Evolutionary conservation across 2,329 filamentous ascomycete species (phyloP).

Genomic region (Calonectria pteridis): DNA sequence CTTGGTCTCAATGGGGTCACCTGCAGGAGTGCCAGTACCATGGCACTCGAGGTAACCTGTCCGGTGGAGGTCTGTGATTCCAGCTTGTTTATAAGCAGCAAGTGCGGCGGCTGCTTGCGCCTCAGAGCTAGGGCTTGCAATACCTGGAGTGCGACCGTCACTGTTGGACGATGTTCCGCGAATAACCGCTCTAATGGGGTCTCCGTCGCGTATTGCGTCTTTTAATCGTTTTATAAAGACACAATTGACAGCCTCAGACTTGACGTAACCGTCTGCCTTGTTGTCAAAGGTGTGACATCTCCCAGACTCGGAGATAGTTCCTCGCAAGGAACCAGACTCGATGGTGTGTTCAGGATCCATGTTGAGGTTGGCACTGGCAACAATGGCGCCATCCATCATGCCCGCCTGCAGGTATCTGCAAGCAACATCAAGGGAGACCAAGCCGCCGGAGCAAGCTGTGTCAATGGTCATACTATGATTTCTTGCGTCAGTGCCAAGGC

Average conservation of each 20-base stretch:
- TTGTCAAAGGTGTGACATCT: slow-evolving; percentile 51
- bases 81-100: slow-evolving; percentile 45
- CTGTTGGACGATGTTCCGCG: slow-evolving; percentile 45
- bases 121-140: slow-evolving; percentile 48
- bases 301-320: slow-evolving; percentile 45
- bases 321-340: slow-evolving; percentile 55
- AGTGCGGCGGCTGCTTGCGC: slow-evolving; percentile 49
- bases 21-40: slow-evolving; percentile 54
- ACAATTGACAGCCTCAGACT: slow-evolving; percentile 58
- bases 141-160: slow-evolving; percentile 50
- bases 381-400: slow-evolving; percentile 44
- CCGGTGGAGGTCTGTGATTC: slow-evolving; percentile 35
- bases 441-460: slow-evolving; percentile 63
- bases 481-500: background rate
- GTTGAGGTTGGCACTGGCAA: slow-evolving; percentile 57
- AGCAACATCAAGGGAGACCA: slow-evolving; percentile 61
- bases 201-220: slow-evolving; percentile 57
- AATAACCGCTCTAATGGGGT: slow-evolving; percentile 52
- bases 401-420: slow-evolving; percentile 29
- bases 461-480: slow-evolving; percentile 57
- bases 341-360: slow-evolving; percentile 58
- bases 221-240: slow-evolving; percentile 58
- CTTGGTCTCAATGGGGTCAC: slow-evolving; percentile 52
- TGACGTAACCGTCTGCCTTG: slow-evolving; percentile 58
- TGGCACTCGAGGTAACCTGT: slow-evolving; percentile 54